Evolutionary conservation across 1,284 basidiomycete genomes (phyloP).

Genomic region (Ceratobasidium sp.): DNA sequence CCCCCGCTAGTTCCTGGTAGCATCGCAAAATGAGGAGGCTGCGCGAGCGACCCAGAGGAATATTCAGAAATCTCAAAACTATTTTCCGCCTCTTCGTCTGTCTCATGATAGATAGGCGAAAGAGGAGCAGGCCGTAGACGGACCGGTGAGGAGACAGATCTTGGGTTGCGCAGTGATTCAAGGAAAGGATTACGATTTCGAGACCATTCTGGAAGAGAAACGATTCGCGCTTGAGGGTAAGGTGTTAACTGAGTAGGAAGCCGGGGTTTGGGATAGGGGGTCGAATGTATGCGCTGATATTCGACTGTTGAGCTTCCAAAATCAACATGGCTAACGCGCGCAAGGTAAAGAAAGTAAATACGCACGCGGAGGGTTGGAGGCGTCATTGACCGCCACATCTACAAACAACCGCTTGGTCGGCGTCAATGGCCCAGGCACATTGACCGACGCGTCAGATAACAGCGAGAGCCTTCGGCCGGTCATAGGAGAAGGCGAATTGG

Average conservation of each 20-base stretch:
- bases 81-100: neutral
- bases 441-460: conserved; percentile 9
- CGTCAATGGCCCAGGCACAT: conserved; percentile 13
- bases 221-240: conserved; percentile 26
- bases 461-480: neutral
- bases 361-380: neutral
- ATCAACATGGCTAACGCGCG: neutral
- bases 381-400: conserved; percentile 2
- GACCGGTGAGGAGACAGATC: conserved; percentile 35
- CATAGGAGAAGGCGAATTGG: conserved; percentile 26
- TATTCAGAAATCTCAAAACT: neutral
- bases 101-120: conserved; percentile 22
- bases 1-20: neutral
- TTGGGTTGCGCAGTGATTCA: conserved; percentile 31
- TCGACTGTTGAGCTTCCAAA: neutral
- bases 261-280: conserved; percentile 32
- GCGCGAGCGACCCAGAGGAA: conserved; percentile 2
- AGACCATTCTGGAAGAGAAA: conserved; percentile 30
- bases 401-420: conserved; percentile 16
- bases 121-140: conserved; percentile 25
- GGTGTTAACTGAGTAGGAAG: conserved; percentile 29
- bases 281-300: conserved; percentile 40
- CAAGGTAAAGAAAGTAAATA: neutral
- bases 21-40: conserved; percentile 2
- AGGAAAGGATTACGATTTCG: conserved; percentile 36